Base-by-base conservation (phyloP, 495 filamentous ascomycete genomes). In the Saxophila tyrrhenica region DNA sequence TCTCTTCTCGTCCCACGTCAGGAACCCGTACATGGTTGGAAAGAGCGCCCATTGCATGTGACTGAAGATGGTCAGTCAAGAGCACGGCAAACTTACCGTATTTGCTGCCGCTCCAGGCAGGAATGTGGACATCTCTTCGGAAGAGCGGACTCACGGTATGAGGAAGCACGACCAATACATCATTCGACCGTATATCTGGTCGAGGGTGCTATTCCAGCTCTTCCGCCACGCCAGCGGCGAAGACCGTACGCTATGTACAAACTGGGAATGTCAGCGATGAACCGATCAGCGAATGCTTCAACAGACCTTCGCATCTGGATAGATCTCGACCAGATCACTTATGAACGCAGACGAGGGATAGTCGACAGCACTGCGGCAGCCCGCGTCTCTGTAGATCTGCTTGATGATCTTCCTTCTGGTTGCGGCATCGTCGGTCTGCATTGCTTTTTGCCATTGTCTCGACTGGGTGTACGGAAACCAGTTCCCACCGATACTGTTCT, bases 281-380 rank as follows among this genome's bases (percentile, higher is more conserved):
- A 17, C 52, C 8, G 24, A 2, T 21, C 25, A 19, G 39, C 48
- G 48, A 3, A n/a, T 42, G 8, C 11, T 52, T 7, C 50, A 7
- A 52, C 38, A 17, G 2, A 56, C 54, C 48, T 53, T 53, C 2
- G 54, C 54, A 17, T 56, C 39, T 51, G 54, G 54, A 45, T 56
- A 52, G 7, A 48, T 35, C 10, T 32, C 49, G 23, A 56, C 32
- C 3, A 56, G 48, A 22, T 56, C 54, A 7, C 22, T 29, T 5
- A 35, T 42, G 23, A 56, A 56, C 2, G n/a, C 16, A 25, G 17
- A 43, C n/a, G 22, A n/a, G 11, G 54, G 54, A 11, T 35, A 22
- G 23, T 56, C 54, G 3, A 25, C 35, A 3, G 32, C 47, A 29
- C 50, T 29, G 25, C 48, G 9, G 20, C 42, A 45, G 11, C 42